Evolutionary conservation across 2,329 filamentous ascomycete species (phyloP).

Genomic region (Fusarium agapanthi): DNA sequence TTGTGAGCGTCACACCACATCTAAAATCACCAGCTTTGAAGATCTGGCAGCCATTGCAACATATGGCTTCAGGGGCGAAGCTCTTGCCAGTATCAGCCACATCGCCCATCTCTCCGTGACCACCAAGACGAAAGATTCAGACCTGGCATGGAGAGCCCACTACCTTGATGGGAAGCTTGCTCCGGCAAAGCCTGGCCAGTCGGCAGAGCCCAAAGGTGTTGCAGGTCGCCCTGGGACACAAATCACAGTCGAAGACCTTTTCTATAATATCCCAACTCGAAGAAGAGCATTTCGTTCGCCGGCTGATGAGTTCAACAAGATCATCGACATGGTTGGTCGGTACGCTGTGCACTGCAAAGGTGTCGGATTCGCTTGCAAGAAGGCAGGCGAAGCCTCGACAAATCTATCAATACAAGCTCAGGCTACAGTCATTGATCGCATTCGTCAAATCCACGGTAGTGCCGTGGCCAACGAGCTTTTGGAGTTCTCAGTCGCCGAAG

Average conservation of each 20-base stretch:
- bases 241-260: slow-evolving; percentile 95
- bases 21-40: slow-evolving; percentile 92
- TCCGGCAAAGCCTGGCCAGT: slow-evolving; percentile 87
- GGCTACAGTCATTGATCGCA: slow-evolving; percentile 80
- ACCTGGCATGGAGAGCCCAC: slow-evolving; percentile 88
- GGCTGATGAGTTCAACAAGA: slow-evolving; percentile 97
- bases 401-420: slow-evolving; percentile 81
- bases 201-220: slow-evolving; percentile 83
- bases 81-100: slow-evolving; percentile 96
- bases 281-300: slow-evolving; percentile 89
- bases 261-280: slow-evolving; percentile 93
- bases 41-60: slow-evolving; percentile 90
- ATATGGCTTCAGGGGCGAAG: slow-evolving; percentile 98
- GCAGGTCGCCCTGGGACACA: slow-evolving; percentile 92
- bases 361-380: slow-evolving; percentile 97
- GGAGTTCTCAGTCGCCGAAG: slow-evolving; percentile 75
- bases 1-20: slow-evolving; percentile 96
- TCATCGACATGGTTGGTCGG: slow-evolving; percentile 90
- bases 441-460: slow-evolving; percentile 88
- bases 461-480: slow-evolving; percentile 89
- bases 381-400: slow-evolving; percentile 86
- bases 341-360: slow-evolving; percentile 92
- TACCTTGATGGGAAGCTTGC: slow-evolving; percentile 85
- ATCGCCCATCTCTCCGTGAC: slow-evolving; percentile 96
- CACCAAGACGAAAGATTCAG: slow-evolving; percentile 88